Evolutionary conservation across 169 alveolate species (phyloP).

Genomic region (Neospora caninum): DNA sequence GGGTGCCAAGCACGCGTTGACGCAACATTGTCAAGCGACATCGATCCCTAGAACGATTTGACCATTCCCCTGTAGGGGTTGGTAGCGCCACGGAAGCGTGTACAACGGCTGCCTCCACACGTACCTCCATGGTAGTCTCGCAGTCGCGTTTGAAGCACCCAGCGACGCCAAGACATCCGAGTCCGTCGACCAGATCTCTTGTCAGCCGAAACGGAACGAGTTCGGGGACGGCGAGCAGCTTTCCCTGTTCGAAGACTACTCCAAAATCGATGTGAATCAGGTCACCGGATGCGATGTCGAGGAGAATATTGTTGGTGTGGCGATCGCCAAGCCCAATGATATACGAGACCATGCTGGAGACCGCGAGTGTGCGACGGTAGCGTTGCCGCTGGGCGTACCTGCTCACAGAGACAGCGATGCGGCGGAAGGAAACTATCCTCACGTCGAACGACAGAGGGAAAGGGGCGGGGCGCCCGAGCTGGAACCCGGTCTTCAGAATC

Average conservation of each 20-base stretch:
- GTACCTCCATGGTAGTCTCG: constrained; percentile 87
- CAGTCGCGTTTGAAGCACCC: constrained; percentile 91
- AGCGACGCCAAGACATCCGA: constrained; percentile 86
- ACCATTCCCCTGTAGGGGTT: too few species aligned
- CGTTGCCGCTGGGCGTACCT: constrained; percentile 57
- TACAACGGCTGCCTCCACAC: background rate
- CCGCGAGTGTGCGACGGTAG: constrained; percentile 91
- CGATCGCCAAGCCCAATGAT: constrained; percentile 94
- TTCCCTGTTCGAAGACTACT: constrained; percentile 91
- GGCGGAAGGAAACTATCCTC: too few species aligned
- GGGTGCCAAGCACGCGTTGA: too few species aligned
- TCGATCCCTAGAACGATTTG: too few species aligned
- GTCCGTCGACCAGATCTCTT: constrained; percentile 92
- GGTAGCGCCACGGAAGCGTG: too few species aligned
- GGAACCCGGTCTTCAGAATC: too few species aligned
- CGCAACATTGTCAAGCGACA: too few species aligned
- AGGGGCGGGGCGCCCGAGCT: too few species aligned
- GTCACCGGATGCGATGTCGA: constrained; percentile 86
- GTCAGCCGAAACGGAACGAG: constrained; percentile 93
- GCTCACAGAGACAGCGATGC: background rate
- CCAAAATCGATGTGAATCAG: constrained; percentile 95
- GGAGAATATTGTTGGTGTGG: constrained; percentile 92
- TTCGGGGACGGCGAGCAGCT: constrained; percentile 92
- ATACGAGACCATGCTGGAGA: constrained; percentile 93
- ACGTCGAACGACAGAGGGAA: too few species aligned